A percentile compares a stretch with the other conserved stretches of the same genome.
Conservation (phyloP, 1,284 basidiomycete species). For the Rhizoctonia solani region DNA sequence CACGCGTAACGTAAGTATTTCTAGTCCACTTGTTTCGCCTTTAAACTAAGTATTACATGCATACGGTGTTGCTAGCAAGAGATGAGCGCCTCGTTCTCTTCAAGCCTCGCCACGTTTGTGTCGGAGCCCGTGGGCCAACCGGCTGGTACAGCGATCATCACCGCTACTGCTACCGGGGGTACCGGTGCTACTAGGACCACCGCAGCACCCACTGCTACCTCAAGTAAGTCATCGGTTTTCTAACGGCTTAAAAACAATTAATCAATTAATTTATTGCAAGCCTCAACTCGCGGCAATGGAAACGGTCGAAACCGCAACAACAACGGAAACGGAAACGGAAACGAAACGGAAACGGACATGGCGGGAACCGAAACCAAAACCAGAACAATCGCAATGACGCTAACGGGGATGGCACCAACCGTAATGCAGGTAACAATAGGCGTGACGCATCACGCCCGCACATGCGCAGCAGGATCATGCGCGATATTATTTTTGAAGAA, state of each 20-base stretch:
- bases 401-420: not conserved
- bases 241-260: not conserved
- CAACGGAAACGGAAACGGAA: constrained; percentile 1
- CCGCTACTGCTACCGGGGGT: not conserved
- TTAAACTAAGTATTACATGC: not conserved
- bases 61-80: not conserved
- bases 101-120: constrained; percentile 15
- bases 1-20: constrained; percentile 19
- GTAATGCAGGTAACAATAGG: not conserved
- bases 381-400: not conserved
- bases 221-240: constrained; percentile 7
- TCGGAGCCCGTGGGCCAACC: constrained; percentile 19
- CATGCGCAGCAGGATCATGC: constrained; percentile 28
- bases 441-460: not conserved
- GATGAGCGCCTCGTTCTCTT: constrained; percentile 23
- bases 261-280: not conserved
- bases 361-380: not conserved
- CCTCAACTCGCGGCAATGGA: constrained; percentile 24
- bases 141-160: constrained; percentile 9
- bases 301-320: not conserved
- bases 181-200: not conserved
- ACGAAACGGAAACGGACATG: not conserved
- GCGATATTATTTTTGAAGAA: constrained; percentile 15
- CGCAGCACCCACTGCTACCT: constrained; percentile 2
- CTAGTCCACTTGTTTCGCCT: not conserved